Conservation (phyloP, 768 basidiomycete species). For the Gymnopilus junonius region DNA sequence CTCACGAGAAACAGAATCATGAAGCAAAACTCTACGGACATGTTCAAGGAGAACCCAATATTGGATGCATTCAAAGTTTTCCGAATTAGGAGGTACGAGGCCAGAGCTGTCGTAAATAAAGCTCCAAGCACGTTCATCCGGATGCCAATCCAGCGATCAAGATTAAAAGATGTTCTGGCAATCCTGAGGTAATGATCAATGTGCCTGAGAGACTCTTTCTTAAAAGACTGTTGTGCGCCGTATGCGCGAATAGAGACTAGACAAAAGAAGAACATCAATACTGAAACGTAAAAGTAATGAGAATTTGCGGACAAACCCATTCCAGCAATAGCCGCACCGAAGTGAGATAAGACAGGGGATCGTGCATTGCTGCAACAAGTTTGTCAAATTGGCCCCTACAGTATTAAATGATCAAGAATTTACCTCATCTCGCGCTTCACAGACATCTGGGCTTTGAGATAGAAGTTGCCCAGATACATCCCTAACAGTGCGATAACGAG, state of each 20-base stretch:
- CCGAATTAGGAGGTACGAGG: slow-evolving; percentile 53
- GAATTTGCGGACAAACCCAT: too few species aligned
- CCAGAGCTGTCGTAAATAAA: slow-evolving; percentile 56
- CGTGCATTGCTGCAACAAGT: slow-evolving; percentile 26
- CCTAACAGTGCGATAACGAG: slow-evolving; percentile 46
- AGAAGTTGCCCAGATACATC: slow-evolving; percentile 43
- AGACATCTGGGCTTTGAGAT: slow-evolving; percentile 48
- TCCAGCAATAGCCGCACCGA: slow-evolving; percentile 53
- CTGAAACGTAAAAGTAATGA: too few species aligned
- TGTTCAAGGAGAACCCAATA: slow-evolving; percentile 58
- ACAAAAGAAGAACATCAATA: too few species aligned
- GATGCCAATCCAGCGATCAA: slow-evolving; percentile 50
- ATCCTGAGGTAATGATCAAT: slow-evolving; percentile 57
- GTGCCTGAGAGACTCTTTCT: slow-evolving; percentile 45
- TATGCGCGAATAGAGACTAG: slow-evolving; percentile 69
- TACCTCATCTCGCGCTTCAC: slow-evolving; percentile 51
- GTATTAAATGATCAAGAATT: slow-evolving; percentile 27
- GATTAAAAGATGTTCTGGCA: slow-evolving; percentile 52
- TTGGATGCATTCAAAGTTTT: slow-evolving; percentile 37
- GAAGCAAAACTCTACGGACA: slow-evolving; percentile 62
- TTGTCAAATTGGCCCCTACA: not conserved
- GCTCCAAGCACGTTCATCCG: slow-evolving; percentile 63
- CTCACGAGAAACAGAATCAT: slow-evolving; percentile 56
- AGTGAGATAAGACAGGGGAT: slow-evolving; percentile 48
- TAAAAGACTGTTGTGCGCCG: slow-evolving; percentile 57